Conservation (phyloP, 805 yeast genomes). For the Candida gorgasii region DNA sequence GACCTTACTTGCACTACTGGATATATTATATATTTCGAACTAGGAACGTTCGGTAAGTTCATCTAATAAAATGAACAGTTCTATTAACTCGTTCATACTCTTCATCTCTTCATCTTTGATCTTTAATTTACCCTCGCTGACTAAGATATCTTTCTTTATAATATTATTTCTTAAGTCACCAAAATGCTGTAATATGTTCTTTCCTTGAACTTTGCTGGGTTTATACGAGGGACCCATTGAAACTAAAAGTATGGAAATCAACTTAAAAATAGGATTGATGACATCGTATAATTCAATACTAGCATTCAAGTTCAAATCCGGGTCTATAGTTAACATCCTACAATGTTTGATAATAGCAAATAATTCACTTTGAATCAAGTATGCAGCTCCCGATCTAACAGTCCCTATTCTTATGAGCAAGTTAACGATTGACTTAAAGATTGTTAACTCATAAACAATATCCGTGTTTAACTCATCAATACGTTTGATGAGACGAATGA, state of each 20-base stretch:
- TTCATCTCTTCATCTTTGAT: slow-evolving; percentile 29
- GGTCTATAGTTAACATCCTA: slow-evolving; percentile 64
- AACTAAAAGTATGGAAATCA: slow-evolving; percentile 63
- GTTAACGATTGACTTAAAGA: slow-evolving; percentile 69
- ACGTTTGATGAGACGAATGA: slow-evolving; percentile 67
- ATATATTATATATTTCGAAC: too few species aligned
- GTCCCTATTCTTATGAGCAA: slow-evolving; percentile 75
- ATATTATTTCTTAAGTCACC: slow-evolving; percentile 60
- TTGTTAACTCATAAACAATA: slow-evolving; percentile 71
- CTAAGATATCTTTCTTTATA: slow-evolving; percentile 55
- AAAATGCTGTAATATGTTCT: slow-evolving; percentile 51
- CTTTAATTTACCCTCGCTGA: slow-evolving; percentile 26
- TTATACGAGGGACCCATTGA: slow-evolving; percentile 78
- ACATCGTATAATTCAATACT: slow-evolving; percentile 52
- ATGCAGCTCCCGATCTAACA: slow-evolving; percentile 74
- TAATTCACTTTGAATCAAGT: slow-evolving; percentile 70
- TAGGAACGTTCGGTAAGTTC: slow-evolving; percentile 39
- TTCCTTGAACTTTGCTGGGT: slow-evolving; percentile 55
- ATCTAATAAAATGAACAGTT: slow-evolving; percentile 53
- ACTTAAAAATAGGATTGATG: slow-evolving; percentile 71
- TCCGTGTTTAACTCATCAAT: slow-evolving; percentile 66
- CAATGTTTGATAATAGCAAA: slow-evolving; percentile 61
- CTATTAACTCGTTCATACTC: slow-evolving; percentile 54
- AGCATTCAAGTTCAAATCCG: slow-evolving; percentile 70
- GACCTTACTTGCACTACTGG: not conserved